Evolutionary conservation across 495 filamentous ascomycete genomes (phyloP).

Genomic region (Aspergillus incahuasiensis): DNA sequence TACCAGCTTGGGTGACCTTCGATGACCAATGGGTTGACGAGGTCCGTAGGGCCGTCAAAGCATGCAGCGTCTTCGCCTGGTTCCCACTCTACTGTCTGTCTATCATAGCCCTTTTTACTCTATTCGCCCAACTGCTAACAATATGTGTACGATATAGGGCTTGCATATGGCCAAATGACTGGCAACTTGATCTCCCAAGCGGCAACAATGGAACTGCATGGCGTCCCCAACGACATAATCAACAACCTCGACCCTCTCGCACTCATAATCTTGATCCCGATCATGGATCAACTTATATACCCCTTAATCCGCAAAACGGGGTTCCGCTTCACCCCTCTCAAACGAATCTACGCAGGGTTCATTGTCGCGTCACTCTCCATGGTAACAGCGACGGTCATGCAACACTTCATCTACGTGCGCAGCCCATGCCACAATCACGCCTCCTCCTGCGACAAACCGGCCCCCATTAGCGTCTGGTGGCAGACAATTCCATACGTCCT

Average conservation of each 20-base stretch:
- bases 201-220: constrained; percentile 44
- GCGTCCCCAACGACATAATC: constrained; percentile 65
- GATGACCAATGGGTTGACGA: constrained; percentile 53
- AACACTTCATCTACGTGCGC: constrained; percentile 62
- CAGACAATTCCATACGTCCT: constrained; percentile 59
- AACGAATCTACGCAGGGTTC: constrained; percentile 65
- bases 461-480: constrained; percentile 49
- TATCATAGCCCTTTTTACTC: background rate
- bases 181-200: constrained; percentile 61
- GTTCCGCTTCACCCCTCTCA: constrained; percentile 61
- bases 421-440: constrained; percentile 49
- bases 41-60: constrained; percentile 42
- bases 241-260: constrained; percentile 66
- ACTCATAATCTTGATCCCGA: constrained; percentile 64
- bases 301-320: constrained; percentile 54
- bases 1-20: constrained; percentile 62
- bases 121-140: background rate
- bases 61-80: constrained; percentile 51
- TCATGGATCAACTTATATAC: constrained; percentile 63
- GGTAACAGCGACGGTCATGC: constrained; percentile 55
- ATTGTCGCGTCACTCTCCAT: constrained; percentile 56
- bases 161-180: constrained; percentile 53
- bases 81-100: constrained; percentile 56
- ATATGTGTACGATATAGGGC: constrained; percentile 21
- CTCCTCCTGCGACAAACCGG: constrained; percentile 36